Percentiles rank a stretch among this genome's conserved stretches.
phyloP scores from a whole-genome alignment of 257 asterid species.

The Fraxinus quadrangulata region DNA sequence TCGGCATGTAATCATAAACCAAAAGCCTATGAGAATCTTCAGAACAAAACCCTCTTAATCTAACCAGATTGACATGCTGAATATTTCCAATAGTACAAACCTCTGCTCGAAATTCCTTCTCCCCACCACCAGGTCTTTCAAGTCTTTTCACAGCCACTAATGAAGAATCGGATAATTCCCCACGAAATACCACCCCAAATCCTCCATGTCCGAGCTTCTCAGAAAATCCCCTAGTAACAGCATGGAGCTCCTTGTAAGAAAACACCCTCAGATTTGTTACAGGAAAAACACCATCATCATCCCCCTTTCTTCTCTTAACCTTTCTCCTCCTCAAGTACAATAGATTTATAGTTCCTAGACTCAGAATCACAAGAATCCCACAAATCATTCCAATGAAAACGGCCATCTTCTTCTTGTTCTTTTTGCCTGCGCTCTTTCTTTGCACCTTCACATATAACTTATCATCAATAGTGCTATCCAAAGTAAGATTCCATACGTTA shows the following conservation, averaged over 20 bases:
- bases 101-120: conserved; percentile 78
- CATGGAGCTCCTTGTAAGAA: conserved; percentile 68
- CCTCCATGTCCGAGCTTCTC: conserved; percentile 90
- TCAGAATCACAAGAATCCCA: conserved; percentile 47
- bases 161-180: conserved; percentile 54
- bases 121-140: conserved; percentile 78
- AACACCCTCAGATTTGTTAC: conserved; percentile 62
- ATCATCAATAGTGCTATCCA: conserved; percentile 49
- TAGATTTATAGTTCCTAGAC: conserved; percentile 41
- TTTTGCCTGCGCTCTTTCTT: conserved; percentile 24
- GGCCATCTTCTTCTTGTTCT: conserved; percentile 30
- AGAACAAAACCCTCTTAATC: conserved; percentile 75
- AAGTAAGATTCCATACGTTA: conserved; percentile 49
- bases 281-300: conserved; percentile 49
- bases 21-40: conserved; percentile 74
- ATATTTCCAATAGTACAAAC: conserved; percentile 79
- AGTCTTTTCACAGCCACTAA: conserved; percentile 77
- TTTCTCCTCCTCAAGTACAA: conserved; percentile 44
- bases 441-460: conserved; percentile 54
- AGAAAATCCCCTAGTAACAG: conserved; percentile 73
- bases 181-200: conserved; percentile 75
- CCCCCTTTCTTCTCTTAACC: conserved; percentile 36
- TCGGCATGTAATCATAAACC: conserved; percentile 80
- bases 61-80: conserved; percentile 78
- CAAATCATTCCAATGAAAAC: conserved; percentile 48